Percentiles rank a stretch among this genome's conserved stretches.
These are phyloP conservation scores for Ceratocystis papillata DNA, from an alignment of 2,329 filamentous ascomycete species.

Conservation along the genomic window DNA sequence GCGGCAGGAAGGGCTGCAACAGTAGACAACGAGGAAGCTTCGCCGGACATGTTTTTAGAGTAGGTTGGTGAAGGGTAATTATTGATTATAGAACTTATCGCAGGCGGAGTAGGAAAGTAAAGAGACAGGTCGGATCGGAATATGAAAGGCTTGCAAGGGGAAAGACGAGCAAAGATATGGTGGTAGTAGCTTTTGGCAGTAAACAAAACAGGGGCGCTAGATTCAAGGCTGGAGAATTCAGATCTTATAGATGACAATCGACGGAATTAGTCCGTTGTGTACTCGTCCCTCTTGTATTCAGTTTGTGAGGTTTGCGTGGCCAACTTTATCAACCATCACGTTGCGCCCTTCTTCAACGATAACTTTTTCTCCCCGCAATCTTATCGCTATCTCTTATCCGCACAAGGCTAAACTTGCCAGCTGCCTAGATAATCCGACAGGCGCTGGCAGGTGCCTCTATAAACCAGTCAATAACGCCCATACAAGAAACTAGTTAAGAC, in stretches of 20 bases:
- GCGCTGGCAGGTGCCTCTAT: not conserved
- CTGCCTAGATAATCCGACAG: not conserved
- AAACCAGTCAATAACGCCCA: not conserved
- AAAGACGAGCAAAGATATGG: no score
- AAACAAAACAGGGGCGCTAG: no score
- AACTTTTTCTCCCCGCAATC: constrained; percentile 15
- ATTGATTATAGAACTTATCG: no score
- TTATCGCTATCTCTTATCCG: constrained; percentile 14
- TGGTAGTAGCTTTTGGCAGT: no score
- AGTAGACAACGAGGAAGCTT: not conserved
- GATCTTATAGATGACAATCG: no score
- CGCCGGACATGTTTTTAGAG: not conserved
- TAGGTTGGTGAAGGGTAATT: not conserved
- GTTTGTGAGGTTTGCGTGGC: not conserved
- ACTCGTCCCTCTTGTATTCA: not conserved
- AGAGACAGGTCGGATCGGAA: no score
- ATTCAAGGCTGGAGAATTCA: no score
- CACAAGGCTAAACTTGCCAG: not conserved
- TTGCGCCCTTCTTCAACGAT: not conserved
- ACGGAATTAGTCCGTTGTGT: no score
- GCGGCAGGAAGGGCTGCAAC: constrained; percentile 25
- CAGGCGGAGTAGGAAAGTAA: no score
- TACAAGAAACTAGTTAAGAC: no score
- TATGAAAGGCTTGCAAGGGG: no score
- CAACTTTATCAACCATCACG: not conserved